Conservation (phyloP, 257 asterid species). For the Salvia miltiorrhiza region DNA sequence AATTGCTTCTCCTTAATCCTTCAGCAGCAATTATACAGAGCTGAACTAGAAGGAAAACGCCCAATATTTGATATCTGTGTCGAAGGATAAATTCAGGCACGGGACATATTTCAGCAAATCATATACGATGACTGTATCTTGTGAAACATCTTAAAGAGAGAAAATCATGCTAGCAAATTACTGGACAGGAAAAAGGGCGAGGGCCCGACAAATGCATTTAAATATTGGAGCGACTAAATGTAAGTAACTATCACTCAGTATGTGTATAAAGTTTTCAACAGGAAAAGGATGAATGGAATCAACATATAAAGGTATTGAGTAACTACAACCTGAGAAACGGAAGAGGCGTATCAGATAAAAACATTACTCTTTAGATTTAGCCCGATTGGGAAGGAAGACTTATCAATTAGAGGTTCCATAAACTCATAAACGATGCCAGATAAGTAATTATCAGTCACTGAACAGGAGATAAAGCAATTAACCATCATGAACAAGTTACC, state of each 20-base stretch:
- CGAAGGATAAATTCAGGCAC: slow-evolving; percentile 12
- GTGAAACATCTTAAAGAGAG: not conserved
- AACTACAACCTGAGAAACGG: not conserved
- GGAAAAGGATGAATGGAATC: not conserved
- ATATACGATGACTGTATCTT: not conserved
- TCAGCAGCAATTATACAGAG: slow-evolving; percentile 91
- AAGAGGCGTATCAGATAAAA: not conserved
- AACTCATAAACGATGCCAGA: not conserved
- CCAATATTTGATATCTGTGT: slow-evolving; percentile 94
- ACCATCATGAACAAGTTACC: slow-evolving; percentile 34
- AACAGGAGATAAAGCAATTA: not conserved
- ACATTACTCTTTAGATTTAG: not conserved
- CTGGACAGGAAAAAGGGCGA: not conserved
- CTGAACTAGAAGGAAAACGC: slow-evolving; percentile 94
- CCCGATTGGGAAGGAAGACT: not conserved
- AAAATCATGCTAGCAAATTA: slow-evolving; percentile 1
- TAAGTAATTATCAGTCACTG: not conserved
- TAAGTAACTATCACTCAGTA: not conserved
- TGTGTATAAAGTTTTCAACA: not conserved
- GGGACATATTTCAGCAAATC: not conserved
- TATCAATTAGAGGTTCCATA: not conserved
- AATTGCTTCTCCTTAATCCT: slow-evolving; percentile 80
- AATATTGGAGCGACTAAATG: not conserved
- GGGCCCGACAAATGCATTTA: not conserved
- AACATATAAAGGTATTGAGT: not conserved